Percentiles rank a stretch among this genome's conserved stretches.
phyloP scores from a whole-genome alignment of 2,329 filamentous ascomycete species.

The Periconia sp. region DNA sequence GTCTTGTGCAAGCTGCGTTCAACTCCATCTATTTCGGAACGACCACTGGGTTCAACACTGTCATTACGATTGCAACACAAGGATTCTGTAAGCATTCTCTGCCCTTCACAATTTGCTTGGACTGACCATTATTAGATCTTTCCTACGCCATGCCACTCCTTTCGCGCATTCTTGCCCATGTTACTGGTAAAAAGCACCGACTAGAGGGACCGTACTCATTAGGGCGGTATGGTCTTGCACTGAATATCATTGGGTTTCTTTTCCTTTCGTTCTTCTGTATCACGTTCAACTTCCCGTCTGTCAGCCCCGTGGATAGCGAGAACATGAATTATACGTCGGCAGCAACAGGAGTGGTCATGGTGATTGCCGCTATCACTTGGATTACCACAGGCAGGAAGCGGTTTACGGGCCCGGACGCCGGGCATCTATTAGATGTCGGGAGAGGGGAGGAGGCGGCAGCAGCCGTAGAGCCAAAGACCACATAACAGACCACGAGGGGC shows the following conservation, averaged over 20 bases:
- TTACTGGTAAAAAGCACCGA: constrained; percentile 50
- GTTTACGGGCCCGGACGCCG: constrained; percentile 56
- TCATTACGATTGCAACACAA: constrained; percentile 63
- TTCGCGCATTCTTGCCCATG: constrained; percentile 56
- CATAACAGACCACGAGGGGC: no score
- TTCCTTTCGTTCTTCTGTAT: constrained; percentile 62
- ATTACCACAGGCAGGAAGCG: constrained; percentile 56
- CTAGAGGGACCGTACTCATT: constrained; percentile 54
- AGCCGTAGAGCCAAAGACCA: constrained; percentile 8
- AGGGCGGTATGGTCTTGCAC: constrained; percentile 50
- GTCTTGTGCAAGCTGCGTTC: constrained; percentile 58
- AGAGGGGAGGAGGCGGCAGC: constrained; percentile 12
- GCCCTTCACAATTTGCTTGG: background rate
- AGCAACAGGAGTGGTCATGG: constrained; percentile 60
- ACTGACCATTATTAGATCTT: constrained; percentile 48
- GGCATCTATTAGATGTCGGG: constrained; percentile 23
- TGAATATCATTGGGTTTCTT: constrained; percentile 59
- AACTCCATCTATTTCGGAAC: constrained; percentile 63
- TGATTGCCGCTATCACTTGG: constrained; percentile 60
- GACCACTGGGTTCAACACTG: constrained; percentile 61
- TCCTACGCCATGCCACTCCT: constrained; percentile 64
- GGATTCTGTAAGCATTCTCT: constrained; percentile 56
- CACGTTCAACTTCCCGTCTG: constrained; percentile 62
- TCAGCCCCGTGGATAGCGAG: constrained; percentile 57
- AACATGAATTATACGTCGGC: constrained; percentile 67